Percentiles rank a stretch among this genome's conserved stretches.
Conservation (phyloP, 2,329 filamentous ascomycete genomes). For the Thelonectria blattea region DNA sequence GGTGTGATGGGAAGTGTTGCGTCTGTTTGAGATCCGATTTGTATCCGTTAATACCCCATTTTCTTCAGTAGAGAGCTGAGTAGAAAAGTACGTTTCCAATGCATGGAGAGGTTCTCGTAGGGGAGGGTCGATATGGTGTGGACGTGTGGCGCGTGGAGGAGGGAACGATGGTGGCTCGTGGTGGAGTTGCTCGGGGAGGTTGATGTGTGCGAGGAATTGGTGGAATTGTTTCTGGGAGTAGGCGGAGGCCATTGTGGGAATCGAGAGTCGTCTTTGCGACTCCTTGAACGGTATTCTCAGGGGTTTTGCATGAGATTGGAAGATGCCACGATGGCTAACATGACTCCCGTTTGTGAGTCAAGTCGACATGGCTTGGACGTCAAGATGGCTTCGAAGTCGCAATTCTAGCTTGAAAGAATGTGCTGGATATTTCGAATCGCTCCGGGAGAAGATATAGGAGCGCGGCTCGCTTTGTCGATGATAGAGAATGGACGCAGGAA, state of each 20-base stretch:
- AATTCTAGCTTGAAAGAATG: slow-evolving; percentile 19
- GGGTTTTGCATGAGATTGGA: background rate
- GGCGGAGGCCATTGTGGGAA: slow-evolving; percentile 21
- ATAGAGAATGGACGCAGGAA: no score
- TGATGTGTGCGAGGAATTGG: slow-evolving; percentile 21
- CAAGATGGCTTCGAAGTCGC: slow-evolving; percentile 11
- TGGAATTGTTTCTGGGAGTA: slow-evolving; percentile 28
- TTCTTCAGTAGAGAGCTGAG: slow-evolving; percentile 47
- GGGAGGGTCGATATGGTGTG: slow-evolving; percentile 48
- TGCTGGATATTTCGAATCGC: background rate
- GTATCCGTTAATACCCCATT: slow-evolving; percentile 19
- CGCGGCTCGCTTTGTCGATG: no score
- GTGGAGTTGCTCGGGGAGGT: slow-evolving; percentile 17
- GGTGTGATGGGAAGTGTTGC: background rate
- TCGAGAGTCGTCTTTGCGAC: background rate
- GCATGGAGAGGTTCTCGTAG: slow-evolving; percentile 63
- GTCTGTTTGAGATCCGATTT: slow-evolving; percentile 17
- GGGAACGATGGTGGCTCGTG: slow-evolving; percentile 15
- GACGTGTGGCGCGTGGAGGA: slow-evolving; percentile 27
- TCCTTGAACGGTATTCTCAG: no score
- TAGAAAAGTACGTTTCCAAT: slow-evolving; percentile 55
- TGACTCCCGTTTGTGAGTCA: slow-evolving; percentile 20
- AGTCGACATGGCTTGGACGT: background rate
- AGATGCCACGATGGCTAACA: background rate
- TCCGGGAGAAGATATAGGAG: no score